These are phyloP conservation scores for Pichia inconspicua DNA, from an alignment of 1,139 yeast genomes.

Conservation along the genomic window DNA sequence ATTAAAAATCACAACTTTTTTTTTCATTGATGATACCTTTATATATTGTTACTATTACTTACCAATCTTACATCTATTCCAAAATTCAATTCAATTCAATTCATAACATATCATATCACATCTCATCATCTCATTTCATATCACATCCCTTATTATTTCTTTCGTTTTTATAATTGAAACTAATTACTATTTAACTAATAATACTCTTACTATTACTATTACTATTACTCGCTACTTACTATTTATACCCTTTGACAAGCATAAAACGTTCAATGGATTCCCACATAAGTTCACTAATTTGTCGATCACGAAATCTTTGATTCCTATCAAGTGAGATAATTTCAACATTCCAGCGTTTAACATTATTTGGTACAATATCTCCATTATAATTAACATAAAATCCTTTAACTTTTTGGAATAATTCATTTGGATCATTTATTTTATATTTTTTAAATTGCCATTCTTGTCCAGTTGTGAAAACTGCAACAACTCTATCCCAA, in stretches of 20 bases:
- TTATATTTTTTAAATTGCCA: slow-evolving; percentile 94
- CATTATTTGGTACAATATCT: slow-evolving; percentile 68
- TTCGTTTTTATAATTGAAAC: not conserved
- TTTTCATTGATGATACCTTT: not conserved
- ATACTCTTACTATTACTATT: too few species aligned
- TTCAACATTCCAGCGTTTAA: slow-evolving; percentile 83
- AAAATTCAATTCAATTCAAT: too few species aligned
- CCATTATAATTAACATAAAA: slow-evolving; percentile 70
- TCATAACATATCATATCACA: too few species aligned
- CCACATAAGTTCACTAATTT: slow-evolving; percentile 83
- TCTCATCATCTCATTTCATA: not conserved
- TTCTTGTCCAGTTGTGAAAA: slow-evolving; percentile 91
- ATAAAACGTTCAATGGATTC: slow-evolving; percentile 58
- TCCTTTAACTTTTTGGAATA: slow-evolving; percentile 82
- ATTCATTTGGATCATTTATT: slow-evolving; percentile 68
- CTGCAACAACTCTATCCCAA: slow-evolving; percentile 94
- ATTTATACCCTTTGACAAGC: slow-evolving; percentile 36
- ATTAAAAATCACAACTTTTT: not conserved
- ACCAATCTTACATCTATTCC: not conserved
- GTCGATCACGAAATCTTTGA: slow-evolving; percentile 81
- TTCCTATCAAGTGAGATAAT: slow-evolving; percentile 71
- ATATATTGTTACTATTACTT: not conserved
- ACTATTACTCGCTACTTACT: slow-evolving; percentile 6
- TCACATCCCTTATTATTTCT: not conserved
- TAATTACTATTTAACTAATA: not conserved